Conservation (phyloP, 2,329 filamentous ascomycete genomes). For the Fusarium citri region DNA sequence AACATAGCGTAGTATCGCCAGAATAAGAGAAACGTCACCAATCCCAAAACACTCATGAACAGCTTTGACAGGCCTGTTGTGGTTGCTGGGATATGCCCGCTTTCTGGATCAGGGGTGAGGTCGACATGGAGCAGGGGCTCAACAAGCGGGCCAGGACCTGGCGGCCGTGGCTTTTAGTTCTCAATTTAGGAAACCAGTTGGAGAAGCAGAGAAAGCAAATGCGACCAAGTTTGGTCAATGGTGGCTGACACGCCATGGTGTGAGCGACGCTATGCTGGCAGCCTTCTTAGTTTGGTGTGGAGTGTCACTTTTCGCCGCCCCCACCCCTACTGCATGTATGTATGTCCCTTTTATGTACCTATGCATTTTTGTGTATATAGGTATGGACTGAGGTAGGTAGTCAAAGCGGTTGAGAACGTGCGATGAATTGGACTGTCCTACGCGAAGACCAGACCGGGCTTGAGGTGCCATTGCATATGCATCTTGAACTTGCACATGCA, state of each 20-base stretch:
- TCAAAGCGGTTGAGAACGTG: slow-evolving; percentile 45
- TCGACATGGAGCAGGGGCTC: slow-evolving; percentile 44
- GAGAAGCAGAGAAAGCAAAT: slow-evolving; percentile 27
- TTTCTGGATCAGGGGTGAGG: slow-evolving; percentile 42
- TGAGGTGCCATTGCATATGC: slow-evolving; percentile 47
- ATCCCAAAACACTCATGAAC: slow-evolving; percentile 36
- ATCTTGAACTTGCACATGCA: slow-evolving; percentile 40
- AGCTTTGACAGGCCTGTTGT: slow-evolving; percentile 46
- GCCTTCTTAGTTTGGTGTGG: slow-evolving; percentile 32
- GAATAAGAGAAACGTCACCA: slow-evolving; percentile 46
- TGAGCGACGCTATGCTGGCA: slow-evolving; percentile 17
- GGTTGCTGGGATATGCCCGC: slow-evolving; percentile 43
- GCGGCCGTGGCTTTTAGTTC: slow-evolving; percentile 40
- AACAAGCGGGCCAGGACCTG: slow-evolving; percentile 41
- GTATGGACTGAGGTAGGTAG: slow-evolving; percentile 16
- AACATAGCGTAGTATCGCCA: slow-evolving; percentile 40
- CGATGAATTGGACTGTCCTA: slow-evolving; percentile 44
- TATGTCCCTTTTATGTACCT: slow-evolving; percentile 28
- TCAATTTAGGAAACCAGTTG: slow-evolving; percentile 45
- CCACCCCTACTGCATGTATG: slow-evolving; percentile 23
- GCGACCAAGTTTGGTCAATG: slow-evolving; percentile 20
- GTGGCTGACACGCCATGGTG: slow-evolving; percentile 41
- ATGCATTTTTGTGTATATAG: slow-evolving; percentile 6
- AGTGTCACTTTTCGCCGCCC: slow-evolving; percentile 33
- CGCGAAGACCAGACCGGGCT: slow-evolving; percentile 42